Percentiles rank a stretch among this genome's conserved stretches.
Conservation (phyloP, 2,329 filamentous ascomycete species). For the Penicillium fuscoglaucum region DNA sequence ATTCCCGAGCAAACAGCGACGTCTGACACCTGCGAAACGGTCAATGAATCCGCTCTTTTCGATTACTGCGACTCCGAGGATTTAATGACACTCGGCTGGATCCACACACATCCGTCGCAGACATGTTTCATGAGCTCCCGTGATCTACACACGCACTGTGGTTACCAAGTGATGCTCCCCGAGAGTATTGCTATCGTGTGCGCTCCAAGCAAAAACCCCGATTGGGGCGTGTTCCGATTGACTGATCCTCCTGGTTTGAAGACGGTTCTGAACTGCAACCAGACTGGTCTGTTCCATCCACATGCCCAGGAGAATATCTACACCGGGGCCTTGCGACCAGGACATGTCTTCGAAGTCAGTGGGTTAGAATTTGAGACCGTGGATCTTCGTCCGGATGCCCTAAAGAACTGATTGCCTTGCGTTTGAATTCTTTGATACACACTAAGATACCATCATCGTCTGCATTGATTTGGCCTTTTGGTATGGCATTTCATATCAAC, state of each 20-base stretch:
- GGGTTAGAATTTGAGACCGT: slow-evolving; percentile 67
- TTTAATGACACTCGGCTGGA: slow-evolving; percentile 89
- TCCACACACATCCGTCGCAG: slow-evolving; percentile 94
- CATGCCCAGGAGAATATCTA: slow-evolving; percentile 72
- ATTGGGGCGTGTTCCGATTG: slow-evolving; percentile 87
- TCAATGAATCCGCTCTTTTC: slow-evolving; percentile 80
- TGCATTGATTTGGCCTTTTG: slow-evolving; percentile 2
- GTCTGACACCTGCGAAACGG: slow-evolving; percentile 90
- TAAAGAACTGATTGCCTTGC: slow-evolving; percentile 8
- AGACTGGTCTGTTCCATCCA: slow-evolving; percentile 81
- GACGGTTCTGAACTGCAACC: slow-evolving; percentile 76
- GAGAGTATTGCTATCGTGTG: slow-evolving; percentile 98
- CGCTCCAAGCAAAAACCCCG: slow-evolving; percentile 71
- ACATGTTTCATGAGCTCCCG: slow-evolving; percentile 97
- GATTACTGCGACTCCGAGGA: slow-evolving; percentile 86
- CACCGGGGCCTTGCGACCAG: slow-evolving; percentile 68
- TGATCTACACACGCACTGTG: slow-evolving; percentile 89
- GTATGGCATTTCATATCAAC: not conserved
- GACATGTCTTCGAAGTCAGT: slow-evolving; percentile 69
- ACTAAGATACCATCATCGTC: slow-evolving; percentile 21
- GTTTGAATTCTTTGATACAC: slow-evolving; percentile 11
- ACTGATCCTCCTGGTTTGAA: slow-evolving; percentile 90
- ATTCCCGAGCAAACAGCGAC: slow-evolving; percentile 90
- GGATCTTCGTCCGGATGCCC: slow-evolving; percentile 52
- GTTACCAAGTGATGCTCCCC: slow-evolving; percentile 93